Conservation (phyloP, 2,329 filamentous ascomycete species). For the Neoascochyta sp. region DNA sequence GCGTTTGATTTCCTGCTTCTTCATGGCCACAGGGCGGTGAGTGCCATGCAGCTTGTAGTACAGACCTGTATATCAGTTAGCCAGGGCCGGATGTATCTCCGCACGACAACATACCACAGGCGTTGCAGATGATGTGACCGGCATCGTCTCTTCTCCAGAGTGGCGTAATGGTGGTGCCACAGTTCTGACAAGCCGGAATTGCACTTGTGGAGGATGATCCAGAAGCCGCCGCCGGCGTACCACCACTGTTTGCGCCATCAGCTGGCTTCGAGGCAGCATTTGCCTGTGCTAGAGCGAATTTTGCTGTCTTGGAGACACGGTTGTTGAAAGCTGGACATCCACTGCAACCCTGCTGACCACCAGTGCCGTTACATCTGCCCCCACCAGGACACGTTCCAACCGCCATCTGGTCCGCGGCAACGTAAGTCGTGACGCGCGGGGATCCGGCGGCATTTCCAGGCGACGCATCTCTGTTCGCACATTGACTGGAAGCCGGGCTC, state of each 20-base stretch:
- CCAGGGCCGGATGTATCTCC: constrained; percentile 1
- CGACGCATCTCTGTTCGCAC: constrained; percentile 40
- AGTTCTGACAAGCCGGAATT: constrained; percentile 93
- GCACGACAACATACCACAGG: constrained; percentile 68
- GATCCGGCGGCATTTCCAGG: constrained; percentile 39
- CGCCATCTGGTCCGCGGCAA: constrained; percentile 69
- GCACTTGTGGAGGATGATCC: constrained; percentile 45
- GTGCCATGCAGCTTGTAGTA: constrained; percentile 96
- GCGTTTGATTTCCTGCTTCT: constrained; percentile 94
- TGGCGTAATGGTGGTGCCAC: constrained; percentile 91
- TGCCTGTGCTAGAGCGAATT: constrained; percentile 56
- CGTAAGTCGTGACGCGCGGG: constrained; percentile 61
- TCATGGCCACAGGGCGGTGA: constrained; percentile 96
- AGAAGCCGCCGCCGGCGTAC: constrained; percentile 14
- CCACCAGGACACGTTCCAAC: constrained; percentile 93
- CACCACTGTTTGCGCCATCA: constrained; percentile 14
- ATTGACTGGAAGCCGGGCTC: constrained; percentile 40
- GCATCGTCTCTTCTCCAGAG: constrained; percentile 92
- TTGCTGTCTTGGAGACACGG: constrained; percentile 80
- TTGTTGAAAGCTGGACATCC: constrained; percentile 98
- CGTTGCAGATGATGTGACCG: constrained; percentile 97
- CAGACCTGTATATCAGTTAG: constrained; percentile 58
- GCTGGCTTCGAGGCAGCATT: constrained; percentile 23
- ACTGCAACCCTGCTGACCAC: constrained; percentile 89
- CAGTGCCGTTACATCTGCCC: constrained; percentile 92